Conservation (phyloP, 768 basidiomycete species). For the Boletus sp. region DNA sequence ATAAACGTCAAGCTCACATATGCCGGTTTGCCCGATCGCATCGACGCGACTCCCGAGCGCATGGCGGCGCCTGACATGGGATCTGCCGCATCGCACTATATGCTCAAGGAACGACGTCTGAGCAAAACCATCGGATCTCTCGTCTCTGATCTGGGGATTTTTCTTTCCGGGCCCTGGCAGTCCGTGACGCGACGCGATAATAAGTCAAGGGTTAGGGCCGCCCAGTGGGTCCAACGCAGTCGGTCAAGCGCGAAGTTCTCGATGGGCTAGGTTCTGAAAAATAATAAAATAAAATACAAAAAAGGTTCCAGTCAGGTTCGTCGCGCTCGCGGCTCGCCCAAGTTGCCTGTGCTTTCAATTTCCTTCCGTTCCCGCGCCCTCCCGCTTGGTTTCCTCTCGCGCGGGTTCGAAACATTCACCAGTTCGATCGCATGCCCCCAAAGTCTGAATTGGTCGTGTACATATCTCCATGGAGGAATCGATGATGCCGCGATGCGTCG, state of each 20-base stretch:
- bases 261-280: background rate
- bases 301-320: background rate
- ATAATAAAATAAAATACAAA: background rate
- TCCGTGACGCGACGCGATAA: background rate
- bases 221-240: background rate
- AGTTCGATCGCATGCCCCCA: constrained; percentile 1
- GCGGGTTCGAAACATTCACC: constrained; percentile 4
- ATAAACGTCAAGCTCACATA: background rate
- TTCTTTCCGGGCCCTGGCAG: too few relatives aligned
- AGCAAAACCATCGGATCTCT: too few relatives aligned
- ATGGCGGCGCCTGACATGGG: background rate
- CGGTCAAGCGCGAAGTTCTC: background rate
- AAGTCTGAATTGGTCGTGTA: too few relatives aligned
- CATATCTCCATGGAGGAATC: constrained; percentile 9
- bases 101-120: background rate
- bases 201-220: too few relatives aligned
- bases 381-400: background rate
- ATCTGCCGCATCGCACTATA: background rate
- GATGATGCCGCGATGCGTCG: constrained; percentile 1
- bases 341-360: background rate
- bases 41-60: too few relatives aligned
- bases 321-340: too few relatives aligned
- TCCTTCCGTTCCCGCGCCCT: background rate
- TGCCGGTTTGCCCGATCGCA: too few relatives aligned
- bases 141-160: background rate